A percentile compares a stretch with the other conserved stretches of the same genome.
phyloP scores from a whole-genome alignment of 2,329 filamentous ascomycete genomes.

The Fusarium sp. region DNA sequence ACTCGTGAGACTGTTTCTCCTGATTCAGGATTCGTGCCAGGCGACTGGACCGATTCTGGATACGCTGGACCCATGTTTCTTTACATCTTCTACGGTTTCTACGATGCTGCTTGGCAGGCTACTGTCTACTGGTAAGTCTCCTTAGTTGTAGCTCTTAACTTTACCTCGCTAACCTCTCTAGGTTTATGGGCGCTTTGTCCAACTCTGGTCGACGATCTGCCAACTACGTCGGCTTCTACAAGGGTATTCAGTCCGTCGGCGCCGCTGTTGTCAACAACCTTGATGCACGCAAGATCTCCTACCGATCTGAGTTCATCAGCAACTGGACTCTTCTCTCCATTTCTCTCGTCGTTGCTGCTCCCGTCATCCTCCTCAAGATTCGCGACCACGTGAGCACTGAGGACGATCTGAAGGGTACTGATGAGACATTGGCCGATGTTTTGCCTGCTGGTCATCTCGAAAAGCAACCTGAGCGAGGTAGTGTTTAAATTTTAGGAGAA shows the following conservation, averaged over 20 bases:
- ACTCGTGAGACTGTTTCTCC: conserved; percentile 31
- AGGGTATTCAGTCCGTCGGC: conserved; percentile 81
- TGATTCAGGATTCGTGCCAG: conserved; percentile 6
- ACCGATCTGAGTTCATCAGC: conserved; percentile 74
- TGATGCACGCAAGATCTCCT: conserved; percentile 57
- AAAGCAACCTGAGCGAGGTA: conserved; percentile 20
- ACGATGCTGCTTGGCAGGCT: conserved; percentile 90
- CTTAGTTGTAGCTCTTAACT: conserved; percentile 44
- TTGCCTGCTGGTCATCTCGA: conserved; percentile 26
- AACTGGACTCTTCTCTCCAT: conserved; percentile 79
- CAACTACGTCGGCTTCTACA: conserved; percentile 93
- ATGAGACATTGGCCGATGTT: conserved; percentile 82
- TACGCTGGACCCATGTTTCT: conserved; percentile 86
- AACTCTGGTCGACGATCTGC: conserved; percentile 93
- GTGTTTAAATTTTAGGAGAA: background rate
- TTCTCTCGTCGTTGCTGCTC: conserved; percentile 79
- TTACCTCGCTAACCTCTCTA: conserved; percentile 42
- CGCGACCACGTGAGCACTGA: conserved; percentile 83
- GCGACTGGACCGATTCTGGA: conserved; percentile 71
- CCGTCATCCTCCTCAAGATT: conserved; percentile 81
- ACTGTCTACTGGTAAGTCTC: conserved; percentile 86
- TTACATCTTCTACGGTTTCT: conserved; percentile 91
- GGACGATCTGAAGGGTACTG: conserved; percentile 84
- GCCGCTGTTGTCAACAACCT: conserved; percentile 61
- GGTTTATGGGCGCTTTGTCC: conserved; percentile 91